These are phyloP conservation scores for Harrya chromipes DNA, from an alignment of 768 basidiomycete species.

Conservation along the genomic window DNA sequence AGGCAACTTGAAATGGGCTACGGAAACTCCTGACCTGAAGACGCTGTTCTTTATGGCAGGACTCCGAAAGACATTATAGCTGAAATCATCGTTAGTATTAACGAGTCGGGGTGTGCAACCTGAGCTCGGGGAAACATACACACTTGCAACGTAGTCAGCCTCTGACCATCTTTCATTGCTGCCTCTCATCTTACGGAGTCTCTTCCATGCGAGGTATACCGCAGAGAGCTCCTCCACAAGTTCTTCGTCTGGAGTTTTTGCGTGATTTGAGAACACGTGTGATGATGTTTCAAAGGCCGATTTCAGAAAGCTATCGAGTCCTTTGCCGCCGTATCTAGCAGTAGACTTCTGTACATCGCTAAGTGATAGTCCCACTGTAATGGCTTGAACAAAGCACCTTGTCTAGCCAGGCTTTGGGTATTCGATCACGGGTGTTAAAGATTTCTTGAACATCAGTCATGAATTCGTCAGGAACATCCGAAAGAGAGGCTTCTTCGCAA, in stretches of 20 bases:
- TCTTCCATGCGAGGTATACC: constrained; percentile 46
- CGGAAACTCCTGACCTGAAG: constrained; percentile 36
- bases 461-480: constrained; percentile 42
- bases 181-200: constrained; percentile 40
- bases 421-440: constrained; percentile 34
- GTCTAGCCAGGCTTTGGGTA: constrained; percentile 44
- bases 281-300: constrained; percentile 36
- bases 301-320: constrained; percentile 24
- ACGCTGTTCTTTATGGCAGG: constrained; percentile 41
- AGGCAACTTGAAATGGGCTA: background rate
- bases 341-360: constrained; percentile 4
- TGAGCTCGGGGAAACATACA: constrained; percentile 35
- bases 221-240: constrained; percentile 38
- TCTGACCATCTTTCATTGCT: constrained; percentile 50
- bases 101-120: background rate
- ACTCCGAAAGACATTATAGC: constrained; percentile 49
- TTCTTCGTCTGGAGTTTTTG: constrained; percentile 16
- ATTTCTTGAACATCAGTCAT: constrained; percentile 36
- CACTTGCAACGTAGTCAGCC: constrained; percentile 52
- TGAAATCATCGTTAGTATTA: constrained; percentile 12
- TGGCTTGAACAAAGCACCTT: constrained; percentile 28
- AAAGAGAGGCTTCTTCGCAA: constrained; percentile 47
- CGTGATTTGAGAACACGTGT: constrained; percentile 37
- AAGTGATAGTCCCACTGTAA: background rate
- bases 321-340: constrained; percentile 9